Evolutionary conservation across 768 basidiomycete genomes (phyloP), one percentile per base, ranked within the genome.

Genomic region (Chlorophyllum brunneum): DNA sequence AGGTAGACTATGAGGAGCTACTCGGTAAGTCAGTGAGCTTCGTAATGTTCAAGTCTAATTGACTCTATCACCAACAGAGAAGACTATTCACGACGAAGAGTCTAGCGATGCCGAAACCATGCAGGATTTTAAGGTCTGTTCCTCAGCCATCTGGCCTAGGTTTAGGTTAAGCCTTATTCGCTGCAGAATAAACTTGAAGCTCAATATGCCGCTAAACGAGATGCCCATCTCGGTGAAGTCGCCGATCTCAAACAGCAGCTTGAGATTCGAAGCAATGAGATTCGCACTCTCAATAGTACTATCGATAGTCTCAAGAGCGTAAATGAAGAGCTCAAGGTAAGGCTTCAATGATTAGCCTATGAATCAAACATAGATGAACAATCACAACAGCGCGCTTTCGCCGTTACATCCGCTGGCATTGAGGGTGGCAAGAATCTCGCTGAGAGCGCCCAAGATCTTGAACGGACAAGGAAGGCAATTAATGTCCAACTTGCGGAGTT

Each of bases 401-500:
- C 93, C 45, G 93, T 94, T 45, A 95, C 95, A 10, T 95, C 95
- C 54, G 93, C 94, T 54, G 95, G 97, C 44, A 93, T 95, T 59
- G 93, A 95, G 65, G 95, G 95, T 48, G 94, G 95, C 42, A 97
- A 92, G 79, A 94, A 91, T 68, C 82, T 98, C 36, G 97, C 93
- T 26, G 92, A 97, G 73, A 94, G 93, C 62, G 93, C 95, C 2
- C 90, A 94, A 71, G 97, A 99, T 71, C 82, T 98, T 59, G 97
- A 99, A 71, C 82, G 95, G 51, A 93, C 92, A 39, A 83, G 97
- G 59, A 98, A 97, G 71, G 91, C 92, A 10, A 94, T 97, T 71
- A 95, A 93, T 57, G 88, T 94, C n/a, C 95, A 98, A 64, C 84
- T 95, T 54, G 92, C 95, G 54, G 97, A 99, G 65, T 99, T 99